phyloP scores from a whole-genome alignment of 73 alveolate species.

The Paramecium bursaria region DNA sequence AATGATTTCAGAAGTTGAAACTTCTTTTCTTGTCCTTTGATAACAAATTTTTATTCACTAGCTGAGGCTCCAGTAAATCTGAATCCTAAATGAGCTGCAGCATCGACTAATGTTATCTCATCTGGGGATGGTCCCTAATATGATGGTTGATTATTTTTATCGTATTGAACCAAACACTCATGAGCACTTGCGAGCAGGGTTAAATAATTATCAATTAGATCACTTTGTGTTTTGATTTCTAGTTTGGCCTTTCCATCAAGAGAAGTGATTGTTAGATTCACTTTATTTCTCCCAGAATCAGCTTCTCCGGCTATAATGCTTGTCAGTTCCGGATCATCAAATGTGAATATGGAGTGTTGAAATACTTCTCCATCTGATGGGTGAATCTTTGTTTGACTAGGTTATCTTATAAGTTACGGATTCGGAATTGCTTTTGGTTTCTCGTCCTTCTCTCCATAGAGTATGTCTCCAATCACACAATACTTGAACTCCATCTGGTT shows the following conservation, averaged over 20 bases:
- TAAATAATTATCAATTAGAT: conserved; percentile 65
- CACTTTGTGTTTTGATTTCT: conserved; percentile 23
- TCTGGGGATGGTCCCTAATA: conserved; percentile 91
- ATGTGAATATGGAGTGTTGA: neutral
- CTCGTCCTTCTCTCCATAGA: conserved; percentile 36
- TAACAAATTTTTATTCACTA: conserved; percentile 26
- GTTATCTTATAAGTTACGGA: no score
- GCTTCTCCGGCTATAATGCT: neutral
- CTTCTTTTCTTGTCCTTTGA: conserved; percentile 62
- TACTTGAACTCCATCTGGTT: conserved; percentile 84
- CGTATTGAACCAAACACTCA: conserved; percentile 83
- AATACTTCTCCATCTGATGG: conserved; percentile 27
- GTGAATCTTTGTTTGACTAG: neutral
- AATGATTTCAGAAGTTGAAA: conserved; percentile 83
- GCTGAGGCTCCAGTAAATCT: conserved; percentile 73
- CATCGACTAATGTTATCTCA: conserved; percentile 92
- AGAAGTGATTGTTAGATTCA: conserved; percentile 10
- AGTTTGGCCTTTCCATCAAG: neutral
- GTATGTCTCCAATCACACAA: conserved; percentile 72
- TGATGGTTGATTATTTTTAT: conserved; percentile 69
- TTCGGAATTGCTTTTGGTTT: neutral
- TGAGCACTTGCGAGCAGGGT: conserved; percentile 78
- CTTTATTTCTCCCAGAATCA: neutral
- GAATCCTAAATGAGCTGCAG: conserved; percentile 92
- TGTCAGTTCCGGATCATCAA: conserved; percentile 21